These are phyloP conservation scores for Wickerhamiella vanderwaltii DNA, from an alignment of 805 yeast species.

Conservation along the genomic window DNA sequence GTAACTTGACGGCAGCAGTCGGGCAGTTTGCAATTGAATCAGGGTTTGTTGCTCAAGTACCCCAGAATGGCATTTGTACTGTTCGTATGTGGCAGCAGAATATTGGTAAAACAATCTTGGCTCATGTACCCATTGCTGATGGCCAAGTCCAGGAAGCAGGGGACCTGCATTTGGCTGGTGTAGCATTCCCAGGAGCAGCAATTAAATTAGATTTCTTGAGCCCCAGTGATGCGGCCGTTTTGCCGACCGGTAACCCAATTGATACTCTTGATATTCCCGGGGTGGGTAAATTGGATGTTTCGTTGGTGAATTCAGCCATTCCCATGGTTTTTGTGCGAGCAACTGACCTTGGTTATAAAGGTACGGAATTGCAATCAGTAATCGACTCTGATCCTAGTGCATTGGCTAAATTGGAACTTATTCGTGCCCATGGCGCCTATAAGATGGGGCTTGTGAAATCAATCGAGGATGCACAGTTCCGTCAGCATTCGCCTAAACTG, in stretches of 20 bases:
- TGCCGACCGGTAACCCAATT: constrained; percentile 12
- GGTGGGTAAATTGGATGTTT: not conserved
- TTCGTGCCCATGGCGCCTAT: constrained; percentile 13
- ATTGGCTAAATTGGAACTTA: constrained; percentile 10
- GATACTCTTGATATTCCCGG: constrained; percentile 4
- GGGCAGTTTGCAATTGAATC: constrained; percentile 13
- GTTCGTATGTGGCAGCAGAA: constrained; percentile 10
- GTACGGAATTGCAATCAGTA: not conserved
- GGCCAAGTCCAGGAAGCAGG: constrained; percentile 3
- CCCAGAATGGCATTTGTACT: constrained; percentile 3
- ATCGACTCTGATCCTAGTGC: not conserved
- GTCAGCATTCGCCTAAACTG: constrained; percentile 15
- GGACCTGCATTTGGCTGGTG: constrained; percentile 6
- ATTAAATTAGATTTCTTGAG: constrained; percentile 12
- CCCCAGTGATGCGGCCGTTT: constrained; percentile 12
- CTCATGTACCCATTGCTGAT: constrained; percentile 8
- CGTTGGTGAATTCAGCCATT: constrained; percentile 8
- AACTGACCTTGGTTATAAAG: constrained; percentile 1
- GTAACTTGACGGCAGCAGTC: constrained; percentile 15
- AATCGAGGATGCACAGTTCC: constrained; percentile 10
- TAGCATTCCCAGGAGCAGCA: constrained; percentile 10
- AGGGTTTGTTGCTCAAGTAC: not conserved
- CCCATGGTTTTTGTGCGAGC: constrained; percentile 8
- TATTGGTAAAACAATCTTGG: constrained; percentile 9
- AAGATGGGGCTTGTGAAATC: constrained; percentile 13